Conservation (phyloP, 2,329 filamentous ascomycete species). For the Sclerotinia spermophila region DNA sequence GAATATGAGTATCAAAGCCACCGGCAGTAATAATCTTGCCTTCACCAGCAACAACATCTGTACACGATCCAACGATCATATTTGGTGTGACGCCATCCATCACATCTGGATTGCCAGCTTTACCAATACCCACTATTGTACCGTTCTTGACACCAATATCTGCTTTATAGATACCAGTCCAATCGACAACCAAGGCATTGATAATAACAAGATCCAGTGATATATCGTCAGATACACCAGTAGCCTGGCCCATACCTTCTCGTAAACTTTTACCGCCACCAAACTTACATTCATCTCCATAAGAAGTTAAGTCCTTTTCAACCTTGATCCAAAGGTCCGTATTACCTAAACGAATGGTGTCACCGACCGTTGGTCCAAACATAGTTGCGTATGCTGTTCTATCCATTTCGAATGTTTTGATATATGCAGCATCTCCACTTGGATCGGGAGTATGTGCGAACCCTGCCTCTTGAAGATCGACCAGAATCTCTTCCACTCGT, state of each 20-base stretch:
- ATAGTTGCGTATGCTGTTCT: constrained; percentile 76
- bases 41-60: constrained; percentile 88
- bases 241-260: constrained; percentile 94
- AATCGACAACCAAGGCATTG: constrained; percentile 88
- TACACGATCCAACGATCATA: constrained; percentile 82
- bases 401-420: constrained; percentile 68
- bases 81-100: constrained; percentile 81
- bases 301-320: constrained; percentile 77
- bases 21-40: constrained; percentile 88
- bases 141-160: constrained; percentile 93
- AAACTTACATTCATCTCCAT: constrained; percentile 94
- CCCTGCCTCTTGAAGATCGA: constrained; percentile 64
- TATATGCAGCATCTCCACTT: constrained; percentile 45
- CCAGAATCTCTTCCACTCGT: constrained; percentile 62
- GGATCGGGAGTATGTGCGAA: constrained; percentile 76
- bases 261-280: constrained; percentile 90
- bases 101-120: constrained; percentile 94
- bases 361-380: constrained; percentile 90
- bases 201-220: constrained; percentile 81
- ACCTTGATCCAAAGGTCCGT: constrained; percentile 90
- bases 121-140: constrained; percentile 82
- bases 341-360: constrained; percentile 73
- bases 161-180: constrained; percentile 90
- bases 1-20: constrained; percentile 85
- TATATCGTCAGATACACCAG: constrained; percentile 67